phyloP scores from a whole-genome alignment of 768 basidiomycete genomes.

The Lyophyllum decastes region DNA sequence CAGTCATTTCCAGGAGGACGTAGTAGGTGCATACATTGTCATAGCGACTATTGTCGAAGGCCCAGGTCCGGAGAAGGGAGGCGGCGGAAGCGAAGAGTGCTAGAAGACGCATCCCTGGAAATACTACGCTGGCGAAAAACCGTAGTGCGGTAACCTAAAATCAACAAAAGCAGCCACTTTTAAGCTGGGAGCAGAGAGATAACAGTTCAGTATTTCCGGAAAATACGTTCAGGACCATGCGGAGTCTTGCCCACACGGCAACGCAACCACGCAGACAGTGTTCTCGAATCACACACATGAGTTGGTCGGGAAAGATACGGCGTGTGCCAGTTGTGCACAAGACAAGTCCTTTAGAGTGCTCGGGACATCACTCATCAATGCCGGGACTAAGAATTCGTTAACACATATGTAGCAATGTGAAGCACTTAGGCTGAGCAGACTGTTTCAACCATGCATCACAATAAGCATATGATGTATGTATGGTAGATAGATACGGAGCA shows the following conservation, averaged over 20 bases:
- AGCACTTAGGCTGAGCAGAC: not conserved
- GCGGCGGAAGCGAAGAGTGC: constrained; percentile 5
- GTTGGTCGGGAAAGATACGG: not conserved
- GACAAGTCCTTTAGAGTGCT: not conserved
- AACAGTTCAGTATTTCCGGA: not conserved
- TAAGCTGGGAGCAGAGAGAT: not conserved
- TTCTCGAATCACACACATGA: constrained; percentile 4
- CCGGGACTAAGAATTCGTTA: not conserved
- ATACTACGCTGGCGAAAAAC: not conserved
- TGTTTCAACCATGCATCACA: constrained; percentile 4
- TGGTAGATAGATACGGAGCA: not conserved
- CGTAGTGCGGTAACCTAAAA: not conserved
- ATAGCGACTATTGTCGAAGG: constrained; percentile 58
- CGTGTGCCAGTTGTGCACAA: not conserved
- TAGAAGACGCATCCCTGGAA: constrained; percentile 14
- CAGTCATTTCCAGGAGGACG: not conserved
- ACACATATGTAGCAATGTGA: not conserved
- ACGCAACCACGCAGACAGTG: not conserved
- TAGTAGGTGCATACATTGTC: constrained; percentile 55
- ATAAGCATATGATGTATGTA: constrained; percentile 9
- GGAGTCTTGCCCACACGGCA: not conserved
- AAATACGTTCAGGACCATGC: not conserved
- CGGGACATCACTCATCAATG: not conserved
- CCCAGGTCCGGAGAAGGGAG: constrained; percentile 22
- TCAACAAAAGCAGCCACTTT: not conserved